Evolutionary conservation across 805 yeast genomes (phyloP).

Genomic region (Nakazawaea sp.): DNA sequence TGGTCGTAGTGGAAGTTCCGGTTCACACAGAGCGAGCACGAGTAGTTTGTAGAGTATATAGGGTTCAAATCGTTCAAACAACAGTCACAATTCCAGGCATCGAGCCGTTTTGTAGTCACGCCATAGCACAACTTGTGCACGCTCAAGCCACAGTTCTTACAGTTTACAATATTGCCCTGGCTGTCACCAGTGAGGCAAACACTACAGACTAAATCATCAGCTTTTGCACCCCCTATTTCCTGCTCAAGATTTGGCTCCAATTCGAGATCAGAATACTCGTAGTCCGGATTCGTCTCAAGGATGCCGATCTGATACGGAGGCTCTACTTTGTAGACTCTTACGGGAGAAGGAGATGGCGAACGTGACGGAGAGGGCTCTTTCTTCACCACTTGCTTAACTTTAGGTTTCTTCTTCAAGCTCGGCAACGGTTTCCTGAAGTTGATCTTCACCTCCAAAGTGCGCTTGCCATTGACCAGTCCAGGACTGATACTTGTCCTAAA

Average conservation of each 20-base stretch:
- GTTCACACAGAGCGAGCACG: slow-evolving; percentile 61
- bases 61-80: slow-evolving; percentile 71
- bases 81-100: slow-evolving; percentile 72
- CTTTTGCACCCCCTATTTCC: neutral
- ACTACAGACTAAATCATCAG: slow-evolving; percentile 18
- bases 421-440: slow-evolving; percentile 9
- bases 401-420: slow-evolving; percentile 4
- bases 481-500: neutral
- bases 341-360: slow-evolving; percentile 10
- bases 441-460: slow-evolving; percentile 9
- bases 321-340: slow-evolving; percentile 15
- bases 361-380: slow-evolving; percentile 2
- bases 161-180: slow-evolving; percentile 37
- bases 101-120: slow-evolving; percentile 16
- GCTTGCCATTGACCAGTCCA: neutral
- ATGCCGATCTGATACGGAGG: slow-evolving; percentile 3
- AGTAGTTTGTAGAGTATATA: slow-evolving; percentile 43
- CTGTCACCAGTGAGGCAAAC: slow-evolving; percentile 43
- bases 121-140: slow-evolving; percentile 76
- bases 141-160: slow-evolving; percentile 59
- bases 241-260: neutral
- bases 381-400: neutral
- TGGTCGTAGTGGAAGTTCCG: slow-evolving; percentile 34
- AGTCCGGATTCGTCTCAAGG: slow-evolving; percentile 3
- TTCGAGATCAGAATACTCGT: neutral